A percentile compares a stretch with the other conserved stretches of the same genome.
These are phyloP conservation scores for Lonicera japonica DNA, from an alignment of 129 eudicot species.

Conservation along the genomic window DNA sequence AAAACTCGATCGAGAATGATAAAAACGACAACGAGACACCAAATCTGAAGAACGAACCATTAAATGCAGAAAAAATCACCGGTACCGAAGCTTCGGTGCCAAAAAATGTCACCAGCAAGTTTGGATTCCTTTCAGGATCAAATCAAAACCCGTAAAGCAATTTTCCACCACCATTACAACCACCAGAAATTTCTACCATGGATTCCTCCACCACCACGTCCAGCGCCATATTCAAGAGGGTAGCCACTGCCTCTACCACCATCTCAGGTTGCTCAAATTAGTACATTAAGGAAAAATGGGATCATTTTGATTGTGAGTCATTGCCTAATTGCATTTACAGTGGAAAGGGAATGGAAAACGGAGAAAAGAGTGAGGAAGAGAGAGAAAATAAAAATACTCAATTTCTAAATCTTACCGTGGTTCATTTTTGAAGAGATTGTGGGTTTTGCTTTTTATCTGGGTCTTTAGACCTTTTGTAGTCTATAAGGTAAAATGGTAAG, in stretches of 20 bases:
- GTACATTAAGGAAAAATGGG: constrained; percentile 64
- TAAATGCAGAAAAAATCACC: constrained; percentile 18
- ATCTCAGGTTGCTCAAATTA: constrained; percentile 25
- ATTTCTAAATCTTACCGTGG: too few relatives aligned
- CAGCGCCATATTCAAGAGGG: constrained; percentile 35
- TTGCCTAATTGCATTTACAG: too few relatives aligned
- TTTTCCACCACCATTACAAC: constrained; percentile 21
- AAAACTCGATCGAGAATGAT: constrained; percentile 8
- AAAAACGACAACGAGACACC: constrained; percentile 9
- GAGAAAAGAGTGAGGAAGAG: too few relatives aligned
- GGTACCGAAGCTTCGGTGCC: constrained; percentile 13
- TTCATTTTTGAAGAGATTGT: too few relatives aligned
- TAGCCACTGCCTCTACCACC: constrained; percentile 60
- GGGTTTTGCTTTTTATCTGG: too few relatives aligned
- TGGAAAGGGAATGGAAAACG: too few relatives aligned
- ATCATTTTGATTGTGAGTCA: too few relatives aligned
- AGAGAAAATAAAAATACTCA: too few relatives aligned
- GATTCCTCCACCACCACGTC: constrained; percentile 57
- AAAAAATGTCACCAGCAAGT: constrained; percentile 18
- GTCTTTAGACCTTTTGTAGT: too few relatives aligned
- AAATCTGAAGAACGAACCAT: constrained; percentile 40
- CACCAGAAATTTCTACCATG: constrained; percentile 10
- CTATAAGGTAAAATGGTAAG: too few relatives aligned
- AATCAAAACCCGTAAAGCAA: constrained; percentile 13
- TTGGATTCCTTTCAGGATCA: constrained; percentile 25